Percentiles rank a stretch among this genome's conserved stretches.
Conservation (phyloP, 2,329 filamentous ascomycete genomes). For the Cadophora luteo-olivacea region DNA sequence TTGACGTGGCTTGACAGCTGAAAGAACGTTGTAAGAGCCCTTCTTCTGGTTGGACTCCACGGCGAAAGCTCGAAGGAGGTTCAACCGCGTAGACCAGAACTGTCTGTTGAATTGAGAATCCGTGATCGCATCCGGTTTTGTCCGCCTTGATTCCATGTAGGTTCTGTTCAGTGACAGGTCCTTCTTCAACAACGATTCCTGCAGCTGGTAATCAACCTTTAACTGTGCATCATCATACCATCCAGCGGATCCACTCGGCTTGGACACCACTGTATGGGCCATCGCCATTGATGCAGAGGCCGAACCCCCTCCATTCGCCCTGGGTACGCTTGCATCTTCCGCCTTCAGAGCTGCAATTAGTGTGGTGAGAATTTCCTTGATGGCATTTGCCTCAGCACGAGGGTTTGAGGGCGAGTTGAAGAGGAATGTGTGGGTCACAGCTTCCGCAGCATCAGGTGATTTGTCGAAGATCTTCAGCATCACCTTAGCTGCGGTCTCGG, state of each 20-base stretch:
- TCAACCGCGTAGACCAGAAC: constrained; percentile 92
- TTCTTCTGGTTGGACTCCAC: constrained; percentile 87
- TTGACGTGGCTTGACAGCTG: constrained; percentile 82
- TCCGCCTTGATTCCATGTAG: constrained; percentile 82
- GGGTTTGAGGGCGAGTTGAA: constrained; percentile 82
- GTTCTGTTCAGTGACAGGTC: constrained; percentile 79
- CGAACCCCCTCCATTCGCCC: constrained; percentile 45
- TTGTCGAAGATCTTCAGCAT: constrained; percentile 93
- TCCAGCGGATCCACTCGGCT: constrained; percentile 56
- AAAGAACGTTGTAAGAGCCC: constrained; percentile 92
- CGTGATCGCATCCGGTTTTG: constrained; percentile 84
- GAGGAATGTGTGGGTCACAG: constrained; percentile 81
- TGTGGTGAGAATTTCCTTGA: constrained; percentile 82
- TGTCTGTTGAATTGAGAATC: constrained; percentile 84
- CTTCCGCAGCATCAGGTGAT: constrained; percentile 60
- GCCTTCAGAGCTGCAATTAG: constrained; percentile 67
- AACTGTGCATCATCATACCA: constrained; percentile 85
- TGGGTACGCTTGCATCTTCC: constrained; percentile 45
- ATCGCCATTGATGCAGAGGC: constrained; percentile 78
- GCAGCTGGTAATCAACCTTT: constrained; percentile 79
- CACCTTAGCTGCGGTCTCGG: constrained; percentile 84
- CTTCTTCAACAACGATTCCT: constrained; percentile 86
- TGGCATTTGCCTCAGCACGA: constrained; percentile 80
- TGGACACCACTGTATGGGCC: constrained; percentile 69
- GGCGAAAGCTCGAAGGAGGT: constrained; percentile 85